A percentile compares a stretch with the other conserved stretches of the same genome.
Conservation (phyloP, 768 basidiomycete species). For the Phaeotremella skinneri region DNA sequence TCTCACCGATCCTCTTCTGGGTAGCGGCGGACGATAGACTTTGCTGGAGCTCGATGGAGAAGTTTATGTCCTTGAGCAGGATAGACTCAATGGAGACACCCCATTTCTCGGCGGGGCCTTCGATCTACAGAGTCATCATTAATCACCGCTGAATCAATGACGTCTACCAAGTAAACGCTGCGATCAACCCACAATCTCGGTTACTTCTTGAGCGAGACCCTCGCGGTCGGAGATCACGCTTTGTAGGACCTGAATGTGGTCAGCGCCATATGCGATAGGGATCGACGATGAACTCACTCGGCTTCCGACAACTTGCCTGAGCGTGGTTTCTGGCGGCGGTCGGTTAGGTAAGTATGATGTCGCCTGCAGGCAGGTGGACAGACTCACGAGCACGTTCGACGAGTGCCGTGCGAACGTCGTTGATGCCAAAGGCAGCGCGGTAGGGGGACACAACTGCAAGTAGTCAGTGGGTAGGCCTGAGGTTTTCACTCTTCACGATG, state of each 20-base stretch:
- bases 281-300: conserved; percentile 40
- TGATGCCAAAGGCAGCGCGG: conserved; percentile 90
- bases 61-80: conserved; percentile 64
- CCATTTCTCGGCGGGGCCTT: conserved; percentile 64
- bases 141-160: not conserved
- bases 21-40: conserved; percentile 93
- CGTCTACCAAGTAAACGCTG: not conserved
- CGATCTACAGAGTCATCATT: conserved; percentile 39
- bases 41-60: conserved; percentile 82
- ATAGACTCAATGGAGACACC: conserved; percentile 95
- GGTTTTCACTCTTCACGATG: not conserved
- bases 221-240: conserved; percentile 95
- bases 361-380: not conserved
- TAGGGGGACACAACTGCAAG: conserved; percentile 60
- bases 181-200: conserved; percentile 45
- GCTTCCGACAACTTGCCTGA: conserved; percentile 95
- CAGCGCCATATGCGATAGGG: not conserved
- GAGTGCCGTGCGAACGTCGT: conserved; percentile 65
- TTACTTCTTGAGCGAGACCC: conserved; percentile 54
- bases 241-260: conserved; percentile 68
- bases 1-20: conserved; percentile 94
- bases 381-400: conserved; percentile 51
- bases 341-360: conserved; percentile 59
- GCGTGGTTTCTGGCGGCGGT: conserved; percentile 83
- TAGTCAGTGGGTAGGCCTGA: conserved; percentile 10